Base-by-base conservation (phyloP, 2,329 filamentous ascomycete genomes). In the Trichoderma gracile region DNA sequence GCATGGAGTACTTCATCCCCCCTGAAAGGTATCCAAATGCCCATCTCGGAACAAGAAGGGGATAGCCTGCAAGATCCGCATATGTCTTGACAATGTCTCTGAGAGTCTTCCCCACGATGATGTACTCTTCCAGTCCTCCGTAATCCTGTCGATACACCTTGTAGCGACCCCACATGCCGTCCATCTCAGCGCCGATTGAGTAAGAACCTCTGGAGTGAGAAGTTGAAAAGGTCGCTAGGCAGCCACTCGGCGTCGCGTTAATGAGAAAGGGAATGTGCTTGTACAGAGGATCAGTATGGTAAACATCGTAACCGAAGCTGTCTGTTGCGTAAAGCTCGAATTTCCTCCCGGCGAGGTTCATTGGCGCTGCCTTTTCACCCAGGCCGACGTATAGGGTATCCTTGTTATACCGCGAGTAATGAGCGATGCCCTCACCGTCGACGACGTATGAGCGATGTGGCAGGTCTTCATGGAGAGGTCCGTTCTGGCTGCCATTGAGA, bases 181-280 rank as follows among this genome's bases (percentile, higher is more conserved):
- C 89, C 75, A 92, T 88, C 73, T 92, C 89, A 1, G 86, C 85
- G 2, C 89, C 89, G 8, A 92, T 80, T 9, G 84, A 84, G 78
- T 87, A 91, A 17, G 81, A 82, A 0, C 87, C 88, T 58, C 89
- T 78, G 0, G 82, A 80, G 70, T 91, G 86, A 2, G 84, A 85
- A 0, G 87, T 88, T 0, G 89, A 91, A 73, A 92, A 90, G 19
- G 88, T 82, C 0, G 82, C 89, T 0, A 91, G 82, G 57, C 85
- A 89, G 0, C 88, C 89, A 3, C 82, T 71, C 0, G 86, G 83
- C 0, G 85, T 88, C 0, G 84, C 86, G 63, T 90, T 89, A 74
- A 92, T 88, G 30, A 92, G 78, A 0, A 92, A 80, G 0, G 89
- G 89, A 45, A 91, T 89, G 70, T 91, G 87, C 76, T 92, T 92